A percentile compares a stretch with the other conserved stretches of the same genome.
Evolutionary conservation across 208 protist species (phyloP).

Genomic region (Leptomonas pyrrhocoris): DNA sequence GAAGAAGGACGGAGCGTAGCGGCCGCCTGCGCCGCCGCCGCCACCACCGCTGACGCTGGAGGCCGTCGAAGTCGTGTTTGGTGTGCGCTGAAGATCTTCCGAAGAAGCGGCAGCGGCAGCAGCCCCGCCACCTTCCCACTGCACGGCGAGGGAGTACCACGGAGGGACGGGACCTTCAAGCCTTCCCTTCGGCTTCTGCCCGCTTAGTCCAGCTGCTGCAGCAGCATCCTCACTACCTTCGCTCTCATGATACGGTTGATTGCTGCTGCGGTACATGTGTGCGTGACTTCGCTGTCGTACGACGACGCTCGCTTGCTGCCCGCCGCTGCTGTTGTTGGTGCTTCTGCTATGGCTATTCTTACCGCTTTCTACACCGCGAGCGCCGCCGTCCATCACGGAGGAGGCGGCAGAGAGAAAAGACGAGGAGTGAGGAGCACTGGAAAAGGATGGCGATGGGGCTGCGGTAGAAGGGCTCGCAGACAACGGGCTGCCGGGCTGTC

Average conservation of each 20-base stretch:
- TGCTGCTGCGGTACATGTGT: neutral
- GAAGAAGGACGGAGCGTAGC: neutral
- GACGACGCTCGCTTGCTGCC: too few species aligned
- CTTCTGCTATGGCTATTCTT: too few species aligned
- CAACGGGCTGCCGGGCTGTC: neutral
- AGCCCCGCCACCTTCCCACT: neutral
- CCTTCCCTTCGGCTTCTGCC: too few species aligned
- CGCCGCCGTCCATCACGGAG: neutral
- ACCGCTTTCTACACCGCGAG: too few species aligned
- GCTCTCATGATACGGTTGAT: neutral
- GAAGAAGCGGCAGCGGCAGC: neutral
- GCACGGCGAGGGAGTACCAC: conserved; percentile 9
- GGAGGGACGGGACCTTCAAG: neutral
- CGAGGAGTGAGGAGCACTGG: neutral
- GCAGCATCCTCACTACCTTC: neutral
- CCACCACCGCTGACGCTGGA: neutral
- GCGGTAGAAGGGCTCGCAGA: neutral
- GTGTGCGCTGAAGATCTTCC: neutral
- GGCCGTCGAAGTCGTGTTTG: neutral
- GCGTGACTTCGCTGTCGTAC: neutral
- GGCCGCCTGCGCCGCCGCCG: neutral
- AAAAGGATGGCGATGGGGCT: neutral
- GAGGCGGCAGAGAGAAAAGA: neutral
- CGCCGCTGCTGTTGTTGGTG: too few species aligned
- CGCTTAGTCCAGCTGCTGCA: neutral